Percentiles rank a stretch among this genome's conserved stretches.
These are phyloP conservation scores for Lachancea nothofagi DNA, from an alignment of 805 yeast genomes.

Conservation along the genomic window DNA sequence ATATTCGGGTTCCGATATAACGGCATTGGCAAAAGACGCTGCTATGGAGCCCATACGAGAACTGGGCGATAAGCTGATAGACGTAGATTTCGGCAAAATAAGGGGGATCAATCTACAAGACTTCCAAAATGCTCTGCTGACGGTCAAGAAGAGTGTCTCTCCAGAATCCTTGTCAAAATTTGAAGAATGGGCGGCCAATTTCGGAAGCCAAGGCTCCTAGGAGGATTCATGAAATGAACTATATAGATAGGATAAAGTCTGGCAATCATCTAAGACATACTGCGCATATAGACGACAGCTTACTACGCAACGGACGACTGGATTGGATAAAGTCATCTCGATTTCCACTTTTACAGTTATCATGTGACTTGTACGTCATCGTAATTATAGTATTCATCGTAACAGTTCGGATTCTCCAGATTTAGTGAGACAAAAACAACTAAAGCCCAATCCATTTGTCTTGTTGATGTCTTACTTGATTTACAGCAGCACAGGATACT, in stretches of 20 bases:
- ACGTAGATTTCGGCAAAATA: constrained; percentile 66
- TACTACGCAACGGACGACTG: too few relatives aligned
- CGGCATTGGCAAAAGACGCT: constrained; percentile 91
- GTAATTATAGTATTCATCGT: neutral
- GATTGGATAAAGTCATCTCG: neutral
- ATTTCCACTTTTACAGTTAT: neutral
- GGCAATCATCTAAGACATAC: too few relatives aligned
- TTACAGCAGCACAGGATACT: constrained; percentile 9
- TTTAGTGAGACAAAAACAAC: neutral
- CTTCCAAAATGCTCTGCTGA: constrained; percentile 66
- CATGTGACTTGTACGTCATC: constrained; percentile 2
- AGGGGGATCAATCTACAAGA: constrained; percentile 73
- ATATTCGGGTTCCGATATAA: constrained; percentile 87
- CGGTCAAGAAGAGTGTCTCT: constrained; percentile 86
- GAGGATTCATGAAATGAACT: too few relatives aligned
- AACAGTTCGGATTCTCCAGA: neutral
- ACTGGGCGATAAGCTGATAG: constrained; percentile 76
- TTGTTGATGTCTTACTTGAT: constrained; percentile 11
- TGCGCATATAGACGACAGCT: too few relatives aligned
- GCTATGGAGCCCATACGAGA: constrained; percentile 96
- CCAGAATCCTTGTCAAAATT: constrained; percentile 69
- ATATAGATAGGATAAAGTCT: too few relatives aligned
- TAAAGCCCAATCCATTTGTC: too few relatives aligned
- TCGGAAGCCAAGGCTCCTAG: constrained; percentile 89
- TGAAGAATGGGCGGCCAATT: constrained; percentile 83